A percentile compares a stretch with the other conserved stretches of the same genome.
These are phyloP conservation scores for Sindora glabra DNA, from an alignment of 306 rosid species.

Conservation along the genomic window DNA sequence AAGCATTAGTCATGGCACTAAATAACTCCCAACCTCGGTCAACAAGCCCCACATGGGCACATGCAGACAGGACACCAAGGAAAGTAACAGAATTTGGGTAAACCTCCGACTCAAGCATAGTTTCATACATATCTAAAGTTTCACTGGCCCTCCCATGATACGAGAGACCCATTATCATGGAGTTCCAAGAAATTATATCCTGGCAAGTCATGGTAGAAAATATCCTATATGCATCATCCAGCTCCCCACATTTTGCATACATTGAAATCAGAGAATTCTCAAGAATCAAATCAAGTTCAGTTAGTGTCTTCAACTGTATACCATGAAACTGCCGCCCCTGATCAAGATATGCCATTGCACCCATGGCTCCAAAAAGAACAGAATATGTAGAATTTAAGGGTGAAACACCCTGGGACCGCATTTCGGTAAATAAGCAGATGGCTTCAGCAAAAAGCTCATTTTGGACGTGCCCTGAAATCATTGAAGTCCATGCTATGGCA, in stretches of 20 bases:
- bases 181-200: constrained; percentile 67
- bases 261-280: constrained; percentile 68
- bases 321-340: constrained; percentile 60
- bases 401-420: constrained; percentile 40
- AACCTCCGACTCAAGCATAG: constrained; percentile 43
- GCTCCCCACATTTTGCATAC: constrained; percentile 80
- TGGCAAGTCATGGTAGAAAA: constrained; percentile 48
- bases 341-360: constrained; percentile 73
- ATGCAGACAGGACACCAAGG: constrained; percentile 58
- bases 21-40: constrained; percentile 44
- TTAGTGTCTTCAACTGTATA: constrained; percentile 42
- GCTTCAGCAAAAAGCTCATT: constrained; percentile 61
- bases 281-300: constrained; percentile 42
- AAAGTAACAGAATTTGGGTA: constrained; percentile 56
- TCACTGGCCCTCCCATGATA: constrained; percentile 44
- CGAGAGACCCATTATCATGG: constrained; percentile 66
- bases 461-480: constrained; percentile 59
- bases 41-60: constrained; percentile 60
- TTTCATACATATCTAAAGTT: constrained; percentile 36
- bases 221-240: constrained; percentile 38
- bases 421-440: constrained; percentile 32
- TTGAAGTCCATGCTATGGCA: constrained; percentile 60
- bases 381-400: constrained; percentile 50
- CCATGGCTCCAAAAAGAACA: constrained; percentile 66
- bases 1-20: constrained; percentile 34